Base-by-base conservation (phyloP, 176 grass and related monocot species). In the Oropetium thomaeum region DNA sequence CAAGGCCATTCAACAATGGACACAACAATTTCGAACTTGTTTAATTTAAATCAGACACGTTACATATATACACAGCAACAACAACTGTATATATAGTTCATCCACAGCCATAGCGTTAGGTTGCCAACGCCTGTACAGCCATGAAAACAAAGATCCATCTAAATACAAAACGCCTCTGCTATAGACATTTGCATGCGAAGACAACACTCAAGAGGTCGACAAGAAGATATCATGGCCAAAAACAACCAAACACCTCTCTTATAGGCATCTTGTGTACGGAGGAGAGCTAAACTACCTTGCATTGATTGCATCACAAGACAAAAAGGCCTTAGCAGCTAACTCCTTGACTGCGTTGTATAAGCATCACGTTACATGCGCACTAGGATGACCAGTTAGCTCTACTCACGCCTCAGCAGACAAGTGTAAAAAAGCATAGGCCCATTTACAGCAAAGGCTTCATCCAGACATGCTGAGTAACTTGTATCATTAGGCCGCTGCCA, bases 241-340 rank as follows among this genome's bases (percentile, higher is more conserved):
- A 84, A 81, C 53, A 27, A 77, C 82, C 81, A 54, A 88, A 81
- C 78, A 39, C 61, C 77, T 65, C 78, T 82, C 35, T 67, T 80
- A 89, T 86, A 48, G 65, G 81, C 86, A 86, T 59, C 73, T 83
- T 83, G 71, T 52, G 44, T 58, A 74, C 61, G 7, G 59, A 11
- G 7, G 59, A 11, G 65, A 57, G 57, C 40, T 57, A 9, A 27
- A 57, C 31, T 69, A 28, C 23, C 26, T 58, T 69, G 49, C 35
- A 30, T 16, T 37, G 55, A 17, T 58, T 69, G 49, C 35, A 30
- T 16, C 45, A 63, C 23, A 76, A 54, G 62, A 44, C 34, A 58
- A 67, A 38, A 28, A 39, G 25, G 28, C 53, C 44, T 57, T 65
- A 35, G 63, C 77, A 27, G 22, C 53, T 12, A 79, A 65, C 58